A percentile compares a stretch with the other conserved stretches of the same genome.
These are phyloP conservation scores for Colletotrichum camelliae DNA, from an alignment of 2,329 filamentous ascomycete species.

Conservation along the genomic window DNA sequence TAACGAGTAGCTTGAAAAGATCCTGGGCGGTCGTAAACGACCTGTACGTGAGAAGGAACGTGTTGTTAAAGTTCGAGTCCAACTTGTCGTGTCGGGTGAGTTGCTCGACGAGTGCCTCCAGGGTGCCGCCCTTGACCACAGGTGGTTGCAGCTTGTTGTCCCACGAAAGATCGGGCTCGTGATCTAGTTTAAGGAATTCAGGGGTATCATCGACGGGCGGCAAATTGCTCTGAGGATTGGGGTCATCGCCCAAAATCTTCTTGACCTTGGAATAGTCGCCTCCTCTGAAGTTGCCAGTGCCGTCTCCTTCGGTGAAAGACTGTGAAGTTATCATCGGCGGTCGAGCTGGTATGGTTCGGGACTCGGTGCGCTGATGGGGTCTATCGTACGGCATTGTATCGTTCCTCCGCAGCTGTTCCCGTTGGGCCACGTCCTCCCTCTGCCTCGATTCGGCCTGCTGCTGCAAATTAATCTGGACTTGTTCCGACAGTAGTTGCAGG, in stretches of 20 bases:
- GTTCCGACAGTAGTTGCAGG: conserved; percentile 84
- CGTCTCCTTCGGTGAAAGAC: conserved; percentile 69
- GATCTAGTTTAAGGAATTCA: conserved; percentile 83
- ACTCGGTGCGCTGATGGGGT: conserved; percentile 62
- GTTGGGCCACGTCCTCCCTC: conserved; percentile 52
- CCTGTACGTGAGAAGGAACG: conserved; percentile 94
- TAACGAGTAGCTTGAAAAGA: conserved; percentile 90
- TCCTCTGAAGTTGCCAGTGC: conserved; percentile 59
- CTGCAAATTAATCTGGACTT: conserved; percentile 66
- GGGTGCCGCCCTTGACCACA: conserved; percentile 84
- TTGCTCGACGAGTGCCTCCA: conserved; percentile 90
- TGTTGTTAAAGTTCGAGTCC: conserved; percentile 95
- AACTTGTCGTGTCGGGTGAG: conserved; percentile 95
- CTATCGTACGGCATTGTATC: conserved; percentile 63
- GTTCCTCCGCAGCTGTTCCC: conserved; percentile 60
- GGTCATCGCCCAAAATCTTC: conserved; percentile 71
- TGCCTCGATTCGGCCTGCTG: conserved; percentile 45
- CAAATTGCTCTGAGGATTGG: conserved; percentile 51
- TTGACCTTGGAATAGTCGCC: conserved; percentile 68
- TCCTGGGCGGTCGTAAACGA: conserved; percentile 93
- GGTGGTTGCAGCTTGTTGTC: conserved; percentile 80
- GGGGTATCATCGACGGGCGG: conserved; percentile 76
- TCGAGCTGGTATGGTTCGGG: conserved; percentile 47
- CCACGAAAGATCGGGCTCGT: conserved; percentile 88
- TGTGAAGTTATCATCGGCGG: conserved; percentile 60